Conservation (phyloP, 1,139 yeast genomes). For the Suhomyces anneliseae region DNA sequence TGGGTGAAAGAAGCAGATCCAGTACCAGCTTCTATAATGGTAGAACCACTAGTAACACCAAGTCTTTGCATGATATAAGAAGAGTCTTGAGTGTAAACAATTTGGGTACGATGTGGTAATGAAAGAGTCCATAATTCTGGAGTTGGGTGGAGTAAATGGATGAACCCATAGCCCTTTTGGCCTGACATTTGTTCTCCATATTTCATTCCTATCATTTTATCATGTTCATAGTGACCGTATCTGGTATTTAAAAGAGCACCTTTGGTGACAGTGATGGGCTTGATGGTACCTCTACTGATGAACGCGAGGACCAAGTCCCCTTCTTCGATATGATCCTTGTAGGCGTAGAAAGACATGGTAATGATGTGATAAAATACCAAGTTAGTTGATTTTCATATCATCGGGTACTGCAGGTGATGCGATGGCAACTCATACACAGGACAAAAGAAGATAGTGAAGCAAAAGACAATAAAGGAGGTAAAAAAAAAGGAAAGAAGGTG, state of each 20-base stretch:
- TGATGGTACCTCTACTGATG: conserved; percentile 75
- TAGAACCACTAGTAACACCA: conserved; percentile 68
- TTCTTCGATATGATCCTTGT: conserved; percentile 63
- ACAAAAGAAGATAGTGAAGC: not conserved
- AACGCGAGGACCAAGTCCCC: conserved; percentile 88
- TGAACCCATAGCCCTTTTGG: conserved; percentile 77
- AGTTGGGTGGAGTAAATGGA: conserved; percentile 85
- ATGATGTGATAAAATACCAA: not conserved
- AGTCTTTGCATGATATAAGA: conserved; percentile 84
- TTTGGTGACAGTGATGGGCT: conserved; percentile 63
- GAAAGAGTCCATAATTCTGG: conserved; percentile 96
- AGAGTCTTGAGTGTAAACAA: conserved; percentile 94
- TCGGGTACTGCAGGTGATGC: conserved; percentile 2
- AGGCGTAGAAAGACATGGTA: conserved; percentile 46
- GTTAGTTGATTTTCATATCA: not conserved
- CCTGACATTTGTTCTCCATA: conserved; percentile 89
- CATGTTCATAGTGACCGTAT: conserved; percentile 85
- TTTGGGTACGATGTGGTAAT: conserved; percentile 95
- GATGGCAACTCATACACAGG: not conserved
- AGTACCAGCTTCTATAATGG: conserved; percentile 95
- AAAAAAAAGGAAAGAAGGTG: no score
- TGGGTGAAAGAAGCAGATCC: conserved; percentile 97
- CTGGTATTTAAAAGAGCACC: conserved; percentile 75
- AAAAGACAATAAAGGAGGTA: no score
- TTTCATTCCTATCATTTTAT: conserved; percentile 73